A percentile compares a stretch with the other conserved stretches of the same genome.
Conservation (phyloP, 2,329 filamentous ascomycete species). For the Calonectria fujianensis region DNA sequence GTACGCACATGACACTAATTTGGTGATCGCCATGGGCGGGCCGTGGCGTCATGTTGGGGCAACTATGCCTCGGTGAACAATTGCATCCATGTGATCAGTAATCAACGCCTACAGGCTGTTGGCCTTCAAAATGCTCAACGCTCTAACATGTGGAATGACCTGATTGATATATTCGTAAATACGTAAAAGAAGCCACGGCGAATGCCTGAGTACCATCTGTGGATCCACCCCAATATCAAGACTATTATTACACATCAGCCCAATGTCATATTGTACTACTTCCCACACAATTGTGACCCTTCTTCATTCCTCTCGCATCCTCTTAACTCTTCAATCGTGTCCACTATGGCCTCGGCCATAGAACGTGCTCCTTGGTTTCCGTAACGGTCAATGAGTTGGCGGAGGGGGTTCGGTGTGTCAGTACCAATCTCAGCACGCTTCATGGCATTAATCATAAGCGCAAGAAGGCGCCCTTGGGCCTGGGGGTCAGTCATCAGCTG, state of each 20-base stretch:
- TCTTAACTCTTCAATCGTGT: background rate
- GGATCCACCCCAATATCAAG: background rate
- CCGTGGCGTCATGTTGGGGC: background rate
- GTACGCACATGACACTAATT: background rate
- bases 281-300: too few relatives aligned
- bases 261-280: fast-evolving
- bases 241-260: background rate
- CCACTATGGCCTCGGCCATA: background rate
- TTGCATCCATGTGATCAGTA: background rate
- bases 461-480: background rate
- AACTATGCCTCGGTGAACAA: background rate
- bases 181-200: background rate
- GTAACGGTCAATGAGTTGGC: background rate
- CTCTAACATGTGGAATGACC: background rate
- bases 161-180: background rate
- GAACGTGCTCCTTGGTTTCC: background rate
- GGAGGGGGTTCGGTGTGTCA: background rate
- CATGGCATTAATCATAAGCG: background rate
- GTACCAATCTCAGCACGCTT: background rate
- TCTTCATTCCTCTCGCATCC: too few relatives aligned
- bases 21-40: background rate
- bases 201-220: background rate
- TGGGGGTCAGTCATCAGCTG: background rate
- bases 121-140: background rate
- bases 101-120: background rate